Conservation (phyloP, 441 rosid genomes). For the Corymbia calophylla region DNA sequence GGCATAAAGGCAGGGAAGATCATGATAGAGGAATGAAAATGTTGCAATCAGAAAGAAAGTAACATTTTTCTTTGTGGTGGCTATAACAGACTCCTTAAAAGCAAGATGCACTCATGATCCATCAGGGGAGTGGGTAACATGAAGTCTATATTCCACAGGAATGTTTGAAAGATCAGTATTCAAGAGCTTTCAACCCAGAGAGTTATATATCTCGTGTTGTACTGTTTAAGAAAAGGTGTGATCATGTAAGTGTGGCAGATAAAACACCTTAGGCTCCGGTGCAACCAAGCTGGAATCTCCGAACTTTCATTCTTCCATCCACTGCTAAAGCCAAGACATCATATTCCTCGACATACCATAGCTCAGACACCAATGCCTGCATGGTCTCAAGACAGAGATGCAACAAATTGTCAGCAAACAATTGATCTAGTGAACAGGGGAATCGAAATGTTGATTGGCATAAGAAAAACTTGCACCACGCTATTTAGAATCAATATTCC, state of each 20-base stretch:
- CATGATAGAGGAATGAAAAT: neutral
- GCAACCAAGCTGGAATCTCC: slow-evolving; percentile 49
- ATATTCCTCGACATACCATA: slow-evolving; percentile 76
- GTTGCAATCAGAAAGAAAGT: neutral
- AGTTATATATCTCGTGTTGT: neutral
- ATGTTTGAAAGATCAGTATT: neutral
- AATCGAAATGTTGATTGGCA: neutral
- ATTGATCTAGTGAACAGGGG: neutral
- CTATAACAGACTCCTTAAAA: neutral
- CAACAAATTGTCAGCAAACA: neutral
- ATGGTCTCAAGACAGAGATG: neutral
- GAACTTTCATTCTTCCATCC: slow-evolving; percentile 62
- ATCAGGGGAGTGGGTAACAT: neutral
- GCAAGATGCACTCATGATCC: neutral
- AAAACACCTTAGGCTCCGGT: slow-evolving; percentile 12
- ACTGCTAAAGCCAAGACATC: slow-evolving; percentile 76
- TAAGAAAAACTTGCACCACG: neutral
- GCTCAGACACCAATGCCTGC: slow-evolving; percentile 68
- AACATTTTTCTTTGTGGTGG: neutral
- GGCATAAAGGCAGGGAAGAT: neutral
- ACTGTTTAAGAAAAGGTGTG: neutral
- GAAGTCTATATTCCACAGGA: neutral
- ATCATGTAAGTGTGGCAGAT: neutral
- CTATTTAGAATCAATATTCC: neutral
- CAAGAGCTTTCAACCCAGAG: neutral